These are phyloP conservation scores for Halenospora varia DNA, from an alignment of 495 filamentous ascomycete species.

Conservation along the genomic window DNA sequence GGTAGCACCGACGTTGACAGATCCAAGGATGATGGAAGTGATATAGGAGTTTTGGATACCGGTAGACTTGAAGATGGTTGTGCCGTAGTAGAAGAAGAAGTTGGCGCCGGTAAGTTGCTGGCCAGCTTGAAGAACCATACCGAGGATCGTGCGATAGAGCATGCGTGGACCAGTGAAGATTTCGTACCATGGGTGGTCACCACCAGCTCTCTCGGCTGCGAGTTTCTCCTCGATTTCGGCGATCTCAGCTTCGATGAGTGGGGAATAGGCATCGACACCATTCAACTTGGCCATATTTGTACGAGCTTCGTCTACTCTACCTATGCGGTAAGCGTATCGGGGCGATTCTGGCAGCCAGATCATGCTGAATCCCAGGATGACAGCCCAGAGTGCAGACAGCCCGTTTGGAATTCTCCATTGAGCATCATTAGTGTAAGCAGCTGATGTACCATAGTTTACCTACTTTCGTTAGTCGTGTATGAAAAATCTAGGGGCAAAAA, in stretches of 20 bases:
- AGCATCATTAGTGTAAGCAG: conserved; percentile 36
- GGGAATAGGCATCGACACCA: conserved; percentile 61
- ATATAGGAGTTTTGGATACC: conserved; percentile 66
- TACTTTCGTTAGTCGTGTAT: conserved; percentile 33
- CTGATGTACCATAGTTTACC: conserved; percentile 73
- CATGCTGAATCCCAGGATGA: conserved; percentile 67
- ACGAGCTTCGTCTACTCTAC: conserved; percentile 62
- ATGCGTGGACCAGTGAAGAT: conserved; percentile 46
- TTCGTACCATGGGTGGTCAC: conserved; percentile 32
- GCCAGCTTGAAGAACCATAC: conserved; percentile 59
- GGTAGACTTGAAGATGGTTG: conserved; percentile 64
- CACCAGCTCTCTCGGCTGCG: conserved; percentile 11
- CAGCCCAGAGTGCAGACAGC: conserved; percentile 70
- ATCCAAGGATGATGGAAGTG: conserved; percentile 70
- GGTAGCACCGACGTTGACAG: conserved; percentile 71
- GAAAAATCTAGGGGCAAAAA: neutral
- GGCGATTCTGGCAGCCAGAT: conserved; percentile 72
- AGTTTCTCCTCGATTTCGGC: conserved; percentile 68
- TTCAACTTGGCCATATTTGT: conserved; percentile 66
- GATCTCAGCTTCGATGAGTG: conserved; percentile 64
- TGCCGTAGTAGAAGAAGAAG: conserved; percentile 83
- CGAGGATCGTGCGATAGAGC: conserved; percentile 64
- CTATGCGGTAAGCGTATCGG: conserved; percentile 62
- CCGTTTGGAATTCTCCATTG: conserved; percentile 78
- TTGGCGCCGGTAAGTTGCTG: conserved; percentile 73